phyloP scores from a whole-genome alignment of 805 yeast species.

The Suhomyces canberraensis region DNA sequence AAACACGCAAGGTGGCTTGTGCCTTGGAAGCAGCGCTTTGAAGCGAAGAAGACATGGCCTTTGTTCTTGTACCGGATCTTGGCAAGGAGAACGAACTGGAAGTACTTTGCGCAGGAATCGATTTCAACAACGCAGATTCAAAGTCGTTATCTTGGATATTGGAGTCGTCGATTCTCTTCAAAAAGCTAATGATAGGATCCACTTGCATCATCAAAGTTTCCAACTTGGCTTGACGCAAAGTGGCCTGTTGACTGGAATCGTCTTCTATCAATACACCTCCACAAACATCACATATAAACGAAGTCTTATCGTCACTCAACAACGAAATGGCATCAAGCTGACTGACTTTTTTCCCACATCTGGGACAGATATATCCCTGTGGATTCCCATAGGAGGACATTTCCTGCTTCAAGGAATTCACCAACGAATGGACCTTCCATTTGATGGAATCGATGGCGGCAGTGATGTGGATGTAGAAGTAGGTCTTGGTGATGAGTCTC shows the following conservation, averaged over 20 bases:
- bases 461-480: slow-evolving; percentile 83
- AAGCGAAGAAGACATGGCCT: slow-evolving; percentile 28
- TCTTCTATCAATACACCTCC: slow-evolving; percentile 78
- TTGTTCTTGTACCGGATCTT: slow-evolving; percentile 28
- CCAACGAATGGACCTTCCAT: slow-evolving; percentile 92
- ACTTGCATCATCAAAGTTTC: slow-evolving; percentile 85
- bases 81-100: slow-evolving; percentile 66
- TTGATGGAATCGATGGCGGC: slow-evolving; percentile 94
- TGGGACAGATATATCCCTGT: slow-evolving; percentile 89
- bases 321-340: slow-evolving; percentile 86
- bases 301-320: slow-evolving; percentile 73
- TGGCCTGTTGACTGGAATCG: slow-evolving; percentile 79
- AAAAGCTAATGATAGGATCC: slow-evolving; percentile 78
- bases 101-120: slow-evolving; percentile 79
- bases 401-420: slow-evolving; percentile 73
- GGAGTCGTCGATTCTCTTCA: slow-evolving; percentile 53
- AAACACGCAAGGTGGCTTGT: slow-evolving; percentile 86
- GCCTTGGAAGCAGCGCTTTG: slow-evolving; percentile 56
- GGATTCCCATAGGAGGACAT: slow-evolving; percentile 83
- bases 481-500: slow-evolving; percentile 70
- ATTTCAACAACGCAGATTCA: slow-evolving; percentile 61
- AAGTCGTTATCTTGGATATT: slow-evolving; percentile 39
- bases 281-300: slow-evolving; percentile 83
- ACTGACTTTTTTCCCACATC: slow-evolving; percentile 76
- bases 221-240: slow-evolving; percentile 74